Base-by-base conservation (phyloP, 768 basidiomycete genomes). In the Serendipita indica region DNA sequence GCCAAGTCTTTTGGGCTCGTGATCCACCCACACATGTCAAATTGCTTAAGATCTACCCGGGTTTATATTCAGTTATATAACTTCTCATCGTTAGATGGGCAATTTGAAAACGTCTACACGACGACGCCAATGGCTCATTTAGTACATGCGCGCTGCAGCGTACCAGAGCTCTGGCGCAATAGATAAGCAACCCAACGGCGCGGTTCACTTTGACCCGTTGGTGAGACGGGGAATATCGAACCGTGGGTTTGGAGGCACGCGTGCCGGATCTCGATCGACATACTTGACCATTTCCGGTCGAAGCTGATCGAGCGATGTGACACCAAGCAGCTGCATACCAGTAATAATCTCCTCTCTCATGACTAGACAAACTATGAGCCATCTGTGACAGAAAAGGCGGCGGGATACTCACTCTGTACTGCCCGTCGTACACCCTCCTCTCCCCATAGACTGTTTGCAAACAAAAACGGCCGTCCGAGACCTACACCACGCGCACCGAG, bases 401-500 rank as follows among this genome's bases (percentile, higher is more conserved):
- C 22, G 1, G 18, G 14, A 30, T 16, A 52, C 66, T 62, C 34
- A 66, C 65, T 66, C 58, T 62, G 65, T 49, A 60, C 62, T 37
- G 62, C 67, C 39, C 59, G 30, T 52, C 32, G 39, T 33, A 62
- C 66, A 61, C 60, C 71, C 5, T 60, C 64, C 43, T 70, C 69
- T 3, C 73, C 73, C 65, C 72, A 74, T 0, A 68, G 61, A 7
- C 66, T 62, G 43, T 75, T 71, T 5, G 69, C 89, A 65, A 86
- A 94, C 10, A 96, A 74, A 74, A 92, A 88, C 13, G 86, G 77
- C 13, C 92, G 75, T 1, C 92, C 92, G 32, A 96, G 71, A 3
- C 92, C 91, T 16, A 92, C 88, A 5, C 84, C 88, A 62, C 71
- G 83, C 2, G 92, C 92, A 7, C 92, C 92, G 5, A 96, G 74